Base-by-base conservation (phyloP, 495 filamentous ascomycete species). In the Penicillium robsamsonii region DNA sequence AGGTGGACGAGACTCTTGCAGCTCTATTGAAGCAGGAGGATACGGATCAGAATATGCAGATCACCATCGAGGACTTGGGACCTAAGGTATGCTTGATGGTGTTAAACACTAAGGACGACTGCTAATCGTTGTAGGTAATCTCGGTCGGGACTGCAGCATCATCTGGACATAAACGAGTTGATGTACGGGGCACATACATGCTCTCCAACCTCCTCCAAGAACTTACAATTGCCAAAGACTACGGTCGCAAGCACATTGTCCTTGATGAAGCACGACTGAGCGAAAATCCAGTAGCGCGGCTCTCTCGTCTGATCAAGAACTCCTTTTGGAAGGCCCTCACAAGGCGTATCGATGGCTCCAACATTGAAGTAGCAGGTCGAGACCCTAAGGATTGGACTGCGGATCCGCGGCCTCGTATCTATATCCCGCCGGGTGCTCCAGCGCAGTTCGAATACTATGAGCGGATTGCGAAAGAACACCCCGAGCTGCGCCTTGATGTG, bases 191-290 rank as follows among this genome's bases (percentile, higher is more conserved):
- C 35, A 96, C 89, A 27, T 98, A 98, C 66, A 90, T 94, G 85
- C 82, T 97, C 20, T 95, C 92, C 20, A 97, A 96, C 65, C 85
- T 97, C 7, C 77, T 96, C 40, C 94, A 98, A 70, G 94, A 97
- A 72, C 80, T 98, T 47, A 91, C 88, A 6, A 82, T 97, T 55
- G 94, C 94, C 35, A 83, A 93, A 75, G 84, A 91, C 61, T 90
- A 87, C 66, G 91, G 90, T 54, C 84, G 88, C 25, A 88, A 91
- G 70, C 80, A 87, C 52, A 89, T 96, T 58, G 80, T 96, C 37
- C 84, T 98, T 20, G 91, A 97, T 63, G 89, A 94, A 60, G 87
- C 86, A 8, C 82, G 90, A 17, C 77, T 98, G 35, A 92, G 88
- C 63, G 94, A 98, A 75, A 96, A 96, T 64, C 94, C 94, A 1